Conservation (phyloP, 2,329 filamentous ascomycete species). For the Cyanodermella asteris region DNA sequence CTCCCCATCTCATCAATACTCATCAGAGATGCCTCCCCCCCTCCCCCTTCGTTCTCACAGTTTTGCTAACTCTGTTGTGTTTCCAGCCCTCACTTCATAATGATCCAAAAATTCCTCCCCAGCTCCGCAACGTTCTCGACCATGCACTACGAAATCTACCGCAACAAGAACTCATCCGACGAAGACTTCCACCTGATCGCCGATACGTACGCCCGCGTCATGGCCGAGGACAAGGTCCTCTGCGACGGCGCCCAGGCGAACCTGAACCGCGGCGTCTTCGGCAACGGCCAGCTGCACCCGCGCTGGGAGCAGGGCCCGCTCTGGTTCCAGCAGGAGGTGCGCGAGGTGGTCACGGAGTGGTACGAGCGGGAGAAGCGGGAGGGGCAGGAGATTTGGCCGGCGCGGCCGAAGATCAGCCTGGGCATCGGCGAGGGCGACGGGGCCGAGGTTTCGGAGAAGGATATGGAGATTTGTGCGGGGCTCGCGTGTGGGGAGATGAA, state of each 20-base stretch:
- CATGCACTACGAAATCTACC: slow-evolving; percentile 42
- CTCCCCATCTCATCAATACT: too few species aligned
- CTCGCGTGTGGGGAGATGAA: slow-evolving; percentile 11
- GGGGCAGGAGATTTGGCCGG: slow-evolving; percentile 31
- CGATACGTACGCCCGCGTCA: slow-evolving; percentile 39
- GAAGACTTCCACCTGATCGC: slow-evolving; percentile 35
- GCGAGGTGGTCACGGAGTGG: slow-evolving; percentile 27
- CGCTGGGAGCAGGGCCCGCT: slow-evolving; percentile 36
- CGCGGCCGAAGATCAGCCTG: too few species aligned
- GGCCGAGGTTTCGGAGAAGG: slow-evolving; percentile 12
- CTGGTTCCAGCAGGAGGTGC: slow-evolving; percentile 31
- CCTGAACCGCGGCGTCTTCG: slow-evolving; percentile 37
- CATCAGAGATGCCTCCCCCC: too few species aligned
- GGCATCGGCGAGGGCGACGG: too few species aligned
- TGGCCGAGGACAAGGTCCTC: slow-evolving; percentile 42
- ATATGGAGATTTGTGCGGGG: too few species aligned
- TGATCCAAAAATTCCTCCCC: slow-evolving; percentile 41
- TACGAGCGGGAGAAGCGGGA: slow-evolving; percentile 23
- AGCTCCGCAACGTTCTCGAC: slow-evolving; percentile 25
- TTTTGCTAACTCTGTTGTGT: too few species aligned
- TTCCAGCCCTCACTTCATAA: slow-evolving; percentile 36
- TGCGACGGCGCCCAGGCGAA: slow-evolving; percentile 38
- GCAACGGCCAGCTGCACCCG: slow-evolving; percentile 42
- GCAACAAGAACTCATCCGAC: slow-evolving; percentile 37
- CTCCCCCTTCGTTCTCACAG: too few species aligned